Conservation (phyloP, 139 green algal species). For the Tetradesmus obliquus region DNA sequence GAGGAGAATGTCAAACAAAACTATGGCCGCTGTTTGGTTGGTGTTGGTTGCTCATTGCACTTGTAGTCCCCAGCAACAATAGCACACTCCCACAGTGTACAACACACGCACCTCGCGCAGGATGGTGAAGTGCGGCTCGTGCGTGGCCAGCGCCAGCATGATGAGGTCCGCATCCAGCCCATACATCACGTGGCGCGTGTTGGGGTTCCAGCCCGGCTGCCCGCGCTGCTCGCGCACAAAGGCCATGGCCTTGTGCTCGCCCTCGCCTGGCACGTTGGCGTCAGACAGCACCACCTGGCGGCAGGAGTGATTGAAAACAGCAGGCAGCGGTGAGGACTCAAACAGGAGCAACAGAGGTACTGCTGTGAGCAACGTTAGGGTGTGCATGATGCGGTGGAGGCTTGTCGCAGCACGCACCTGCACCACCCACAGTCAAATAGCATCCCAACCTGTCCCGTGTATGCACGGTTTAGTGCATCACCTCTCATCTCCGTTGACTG, state of each 20-base stretch:
- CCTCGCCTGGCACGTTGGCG: constrained; percentile 96
- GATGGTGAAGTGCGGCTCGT: constrained; percentile 88
- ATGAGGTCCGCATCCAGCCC: constrained; percentile 99
- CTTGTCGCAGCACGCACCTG: too few relatives aligned
- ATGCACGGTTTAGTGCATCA: too few relatives aligned
- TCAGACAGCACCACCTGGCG: constrained; percentile 95
- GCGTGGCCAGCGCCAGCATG: constrained; percentile 92
- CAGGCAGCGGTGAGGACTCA: background rate
- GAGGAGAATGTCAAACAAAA: constrained; percentile 87
- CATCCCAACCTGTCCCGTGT: too few relatives aligned
- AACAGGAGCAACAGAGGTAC: too few relatives aligned
- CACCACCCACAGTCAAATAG: too few relatives aligned
- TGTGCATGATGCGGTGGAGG: too few relatives aligned
- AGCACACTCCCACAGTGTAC: background rate
- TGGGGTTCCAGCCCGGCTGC: constrained; percentile 88
- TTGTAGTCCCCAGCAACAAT: background rate
- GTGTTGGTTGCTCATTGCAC: background rate
- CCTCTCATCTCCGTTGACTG: too few relatives aligned
- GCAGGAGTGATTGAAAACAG: background rate
- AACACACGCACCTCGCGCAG: constrained; percentile 68
- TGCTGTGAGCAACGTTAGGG: too few relatives aligned
- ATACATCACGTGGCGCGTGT: constrained; percentile 95
- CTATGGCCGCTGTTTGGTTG: background rate
- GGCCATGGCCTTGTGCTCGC: constrained; percentile 99
- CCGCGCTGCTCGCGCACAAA: constrained; percentile 94